Conservation (phyloP, 441 rosid species). For the Syzygium syzygioides region DNA sequence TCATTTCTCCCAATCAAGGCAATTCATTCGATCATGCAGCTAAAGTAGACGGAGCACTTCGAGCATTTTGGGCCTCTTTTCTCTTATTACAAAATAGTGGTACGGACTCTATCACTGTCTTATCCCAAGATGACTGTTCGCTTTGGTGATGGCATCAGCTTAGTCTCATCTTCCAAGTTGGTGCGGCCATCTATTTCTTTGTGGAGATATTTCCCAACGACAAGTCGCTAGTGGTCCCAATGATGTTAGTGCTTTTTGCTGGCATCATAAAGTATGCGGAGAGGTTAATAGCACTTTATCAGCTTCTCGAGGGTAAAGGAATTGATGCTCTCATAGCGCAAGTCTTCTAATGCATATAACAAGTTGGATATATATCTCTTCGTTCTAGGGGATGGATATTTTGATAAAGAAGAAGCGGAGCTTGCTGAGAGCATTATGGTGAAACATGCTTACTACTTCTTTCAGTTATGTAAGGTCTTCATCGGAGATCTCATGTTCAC, state of each 20-base stretch:
- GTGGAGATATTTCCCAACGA: not conserved
- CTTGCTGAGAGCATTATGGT: not conserved
- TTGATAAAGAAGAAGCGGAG: not conserved
- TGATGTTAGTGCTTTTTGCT: too few species aligned
- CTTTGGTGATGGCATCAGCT: not conserved
- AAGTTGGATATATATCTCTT: not conserved
- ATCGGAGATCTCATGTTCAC: not conserved
- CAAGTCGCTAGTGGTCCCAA: not conserved
- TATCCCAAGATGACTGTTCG: not conserved
- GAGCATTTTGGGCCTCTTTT: not conserved
- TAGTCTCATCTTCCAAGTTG: not conserved
- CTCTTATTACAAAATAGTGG: not conserved
- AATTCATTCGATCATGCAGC: not conserved
- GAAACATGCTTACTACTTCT: not conserved
- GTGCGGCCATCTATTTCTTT: not conserved
- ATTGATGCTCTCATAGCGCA: not conserved
- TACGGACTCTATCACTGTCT: not conserved
- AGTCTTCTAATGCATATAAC: not conserved
- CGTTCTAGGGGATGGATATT: not conserved
- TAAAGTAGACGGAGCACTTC: rapidly evolving
- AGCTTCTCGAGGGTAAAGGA: not conserved
- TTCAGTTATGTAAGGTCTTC: not conserved
- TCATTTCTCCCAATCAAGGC: not conserved
- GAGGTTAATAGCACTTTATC: not conserved
- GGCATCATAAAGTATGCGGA: not conserved